Conservation (phyloP, 1,284 basidiomycete genomes). For the Gomphus sp. region DNA sequence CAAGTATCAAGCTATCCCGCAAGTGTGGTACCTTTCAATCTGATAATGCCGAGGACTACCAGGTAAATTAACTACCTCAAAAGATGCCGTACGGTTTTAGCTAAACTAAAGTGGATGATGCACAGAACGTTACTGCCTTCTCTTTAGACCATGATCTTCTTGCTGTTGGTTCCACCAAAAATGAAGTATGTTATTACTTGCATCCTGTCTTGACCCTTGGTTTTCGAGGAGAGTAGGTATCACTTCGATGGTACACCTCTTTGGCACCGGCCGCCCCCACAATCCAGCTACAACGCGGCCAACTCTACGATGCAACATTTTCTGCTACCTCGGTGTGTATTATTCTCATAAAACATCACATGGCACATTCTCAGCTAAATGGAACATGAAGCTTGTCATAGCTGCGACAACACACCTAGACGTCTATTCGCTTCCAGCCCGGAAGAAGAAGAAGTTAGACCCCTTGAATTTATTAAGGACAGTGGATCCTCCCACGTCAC, state of each 20-base stretch:
- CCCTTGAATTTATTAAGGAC: constrained; percentile 39
- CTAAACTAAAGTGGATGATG: not conserved
- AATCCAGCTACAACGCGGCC: constrained; percentile 45
- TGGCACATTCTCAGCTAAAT: not conserved
- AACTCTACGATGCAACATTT: constrained; percentile 71
- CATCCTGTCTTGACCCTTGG: constrained; percentile 10
- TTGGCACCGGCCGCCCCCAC: constrained; percentile 40
- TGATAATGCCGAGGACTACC: constrained; percentile 65
- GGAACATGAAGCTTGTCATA: constrained; percentile 45
- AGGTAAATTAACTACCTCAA: constrained; percentile 40
- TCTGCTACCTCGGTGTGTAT: constrained; percentile 27
- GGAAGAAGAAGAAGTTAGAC: constrained; percentile 24
- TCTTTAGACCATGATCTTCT: constrained; percentile 55
- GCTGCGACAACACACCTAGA: constrained; percentile 53
- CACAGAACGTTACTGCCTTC: constrained; percentile 69
- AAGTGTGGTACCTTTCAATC: constrained; percentile 56
- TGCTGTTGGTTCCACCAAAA: constrained; percentile 53
- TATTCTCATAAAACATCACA: constrained; percentile 6
- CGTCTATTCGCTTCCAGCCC: constrained; percentile 47
- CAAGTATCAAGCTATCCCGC: constrained; percentile 44
- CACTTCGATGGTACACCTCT: constrained; percentile 59
- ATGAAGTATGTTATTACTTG: constrained; percentile 29
- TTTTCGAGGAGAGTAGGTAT: constrained; percentile 35
- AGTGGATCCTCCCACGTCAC: constrained; percentile 43
- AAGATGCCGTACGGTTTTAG: not conserved